Evolutionary conservation across 441 rosid genomes (phyloP).

Genomic region (Macaranga tanarius): DNA sequence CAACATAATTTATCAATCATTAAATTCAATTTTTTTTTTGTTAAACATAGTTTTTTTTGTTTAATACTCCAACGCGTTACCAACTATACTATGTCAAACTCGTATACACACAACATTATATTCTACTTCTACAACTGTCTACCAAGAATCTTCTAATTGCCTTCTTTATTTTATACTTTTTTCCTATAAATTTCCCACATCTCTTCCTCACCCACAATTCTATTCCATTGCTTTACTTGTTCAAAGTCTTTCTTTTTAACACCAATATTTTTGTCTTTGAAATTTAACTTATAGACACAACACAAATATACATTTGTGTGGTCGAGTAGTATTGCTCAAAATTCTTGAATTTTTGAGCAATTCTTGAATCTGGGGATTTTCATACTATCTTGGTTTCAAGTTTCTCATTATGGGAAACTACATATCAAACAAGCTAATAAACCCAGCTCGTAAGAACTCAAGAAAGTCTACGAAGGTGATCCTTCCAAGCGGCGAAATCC

Average conservation of each 20-base stretch:
- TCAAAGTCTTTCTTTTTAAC: too few relatives aligned
- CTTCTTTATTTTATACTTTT: background rate
- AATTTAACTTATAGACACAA: background rate
- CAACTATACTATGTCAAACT: background rate
- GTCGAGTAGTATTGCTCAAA: too few relatives aligned
- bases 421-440: constrained; percentile 44
- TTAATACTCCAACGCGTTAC: constrained; percentile 4
- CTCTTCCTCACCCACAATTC: background rate
- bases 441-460: constrained; percentile 22
- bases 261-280: too few relatives aligned
- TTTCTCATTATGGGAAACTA: constrained; percentile 56
- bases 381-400: too few relatives aligned
- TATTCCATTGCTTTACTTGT: background rate
- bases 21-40: too few relatives aligned
- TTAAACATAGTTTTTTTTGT: too few relatives aligned
- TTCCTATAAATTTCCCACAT: background rate
- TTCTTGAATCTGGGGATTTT: too few relatives aligned
- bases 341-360: background rate
- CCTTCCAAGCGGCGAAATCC: constrained; percentile 58
- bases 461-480: constrained; percentile 46
- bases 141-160: background rate
- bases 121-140: constrained; percentile 1
- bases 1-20: too few relatives aligned
- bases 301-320: too few relatives aligned
- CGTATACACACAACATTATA: background rate